Evolutionary conservation across 805 yeast genomes (phyloP).

Genomic region (Clavispora santaluciae): DNA sequence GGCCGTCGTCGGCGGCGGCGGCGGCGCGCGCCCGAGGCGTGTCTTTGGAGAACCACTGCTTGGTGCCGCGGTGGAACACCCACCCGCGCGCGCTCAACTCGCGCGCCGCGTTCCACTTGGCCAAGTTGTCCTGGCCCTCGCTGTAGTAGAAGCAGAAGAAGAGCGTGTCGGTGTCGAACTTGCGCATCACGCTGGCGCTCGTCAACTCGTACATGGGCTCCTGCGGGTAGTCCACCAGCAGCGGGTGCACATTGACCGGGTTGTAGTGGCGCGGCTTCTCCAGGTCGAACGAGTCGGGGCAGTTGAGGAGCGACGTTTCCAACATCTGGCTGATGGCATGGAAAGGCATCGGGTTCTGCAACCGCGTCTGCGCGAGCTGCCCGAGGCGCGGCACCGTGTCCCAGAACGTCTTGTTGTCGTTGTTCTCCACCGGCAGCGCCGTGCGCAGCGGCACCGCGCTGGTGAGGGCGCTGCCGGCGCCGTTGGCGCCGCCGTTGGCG

Average conservation of each 20-base stretch:
- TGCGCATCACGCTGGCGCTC: constrained; percentile 55
- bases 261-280: constrained; percentile 75
- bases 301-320: constrained; percentile 75
- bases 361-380: constrained; percentile 36
- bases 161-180: constrained; percentile 80
- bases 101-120: constrained; percentile 58
- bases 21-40: constrained; percentile 23
- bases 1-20: constrained; percentile 17
- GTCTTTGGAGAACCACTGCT: constrained; percentile 78
- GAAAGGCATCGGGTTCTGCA: constrained; percentile 50
- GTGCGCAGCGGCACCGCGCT: constrained; percentile 9
- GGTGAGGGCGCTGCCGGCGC: background rate
- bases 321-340: constrained; percentile 52
- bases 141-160: constrained; percentile 90
- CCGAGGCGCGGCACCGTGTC: constrained; percentile 22
- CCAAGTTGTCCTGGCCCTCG: constrained; percentile 30
- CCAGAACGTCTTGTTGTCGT: constrained; percentile 15
- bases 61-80: constrained; percentile 65
- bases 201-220: constrained; percentile 70
- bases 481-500: background rate
- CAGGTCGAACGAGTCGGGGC: constrained; percentile 92
- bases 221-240: constrained; percentile 85
- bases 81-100: constrained; percentile 80
- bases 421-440: constrained; percentile 17
- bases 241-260: constrained; percentile 82